phyloP scores from a whole-genome alignment of 345 rosid species.

The Hibiscus syriacus region DNA sequence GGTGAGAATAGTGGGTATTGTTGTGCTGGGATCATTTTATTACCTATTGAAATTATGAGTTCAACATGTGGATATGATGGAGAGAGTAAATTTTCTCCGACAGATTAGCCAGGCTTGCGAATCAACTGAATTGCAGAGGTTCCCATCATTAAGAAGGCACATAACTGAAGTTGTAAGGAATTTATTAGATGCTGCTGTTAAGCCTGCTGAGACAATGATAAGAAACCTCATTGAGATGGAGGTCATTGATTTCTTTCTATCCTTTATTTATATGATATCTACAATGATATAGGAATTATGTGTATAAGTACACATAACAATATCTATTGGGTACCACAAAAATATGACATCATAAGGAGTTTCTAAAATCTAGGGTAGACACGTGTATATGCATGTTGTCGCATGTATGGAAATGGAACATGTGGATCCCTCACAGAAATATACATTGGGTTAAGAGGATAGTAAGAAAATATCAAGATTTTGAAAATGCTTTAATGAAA shows the following conservation, averaged over 20 bases:
- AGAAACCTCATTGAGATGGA: slow-evolving; percentile 52
- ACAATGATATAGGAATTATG: neutral
- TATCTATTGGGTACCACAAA: neutral
- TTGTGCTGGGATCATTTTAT: neutral
- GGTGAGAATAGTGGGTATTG: slow-evolving; percentile 25
- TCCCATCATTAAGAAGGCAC: slow-evolving; percentile 48
- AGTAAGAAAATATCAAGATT: neutral
- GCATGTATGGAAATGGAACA: too few species aligned
- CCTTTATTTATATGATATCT: slow-evolving; percentile 7
- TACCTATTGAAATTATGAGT: neutral
- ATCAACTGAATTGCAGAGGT: slow-evolving; percentile 45
- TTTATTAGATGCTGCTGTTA: slow-evolving; percentile 40
- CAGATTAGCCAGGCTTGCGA: slow-evolving; percentile 57
- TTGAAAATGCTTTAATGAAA: too few species aligned
- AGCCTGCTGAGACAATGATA: slow-evolving; percentile 55
- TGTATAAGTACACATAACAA: neutral
- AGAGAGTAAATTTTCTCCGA: slow-evolving; percentile 2
- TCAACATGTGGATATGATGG: neutral
- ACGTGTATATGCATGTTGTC: neutral
- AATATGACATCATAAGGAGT: neutral
- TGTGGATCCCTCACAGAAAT: neutral
- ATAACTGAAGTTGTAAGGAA: slow-evolving; percentile 46
- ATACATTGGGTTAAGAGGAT: neutral
- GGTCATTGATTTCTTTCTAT: slow-evolving; percentile 23
- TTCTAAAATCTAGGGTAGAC: neutral